These are phyloP conservation scores for Tubosaeta sp. DNA, from an alignment of 768 basidiomycete genomes.

Conservation along the genomic window DNA sequence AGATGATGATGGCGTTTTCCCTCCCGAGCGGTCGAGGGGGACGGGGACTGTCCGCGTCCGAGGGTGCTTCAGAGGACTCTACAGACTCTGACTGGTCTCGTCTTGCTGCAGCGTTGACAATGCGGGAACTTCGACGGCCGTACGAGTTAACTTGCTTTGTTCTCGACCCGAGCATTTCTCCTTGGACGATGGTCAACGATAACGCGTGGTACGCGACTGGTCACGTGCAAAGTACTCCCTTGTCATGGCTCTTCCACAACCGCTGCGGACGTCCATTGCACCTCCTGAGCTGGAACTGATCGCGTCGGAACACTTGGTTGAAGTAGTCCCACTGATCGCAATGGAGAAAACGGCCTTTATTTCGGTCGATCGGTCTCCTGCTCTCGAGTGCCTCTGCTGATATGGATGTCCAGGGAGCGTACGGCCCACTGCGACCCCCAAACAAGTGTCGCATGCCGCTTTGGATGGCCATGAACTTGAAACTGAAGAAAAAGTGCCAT, in stretches of 20 bases:
- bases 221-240: conserved; percentile 17
- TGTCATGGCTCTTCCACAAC: conserved; percentile 72
- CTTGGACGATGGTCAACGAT: background rate
- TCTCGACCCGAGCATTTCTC: conserved; percentile 44
- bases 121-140: conserved; percentile 57
- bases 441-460: conserved; percentile 81
- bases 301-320: conserved; percentile 78
- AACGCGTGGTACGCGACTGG: conserved; percentile 11
- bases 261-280: conserved; percentile 66
- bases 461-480: conserved; percentile 94
- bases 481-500: conserved; percentile 91
- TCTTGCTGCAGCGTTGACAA: conserved; percentile 45
- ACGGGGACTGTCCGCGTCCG: conserved; percentile 33
- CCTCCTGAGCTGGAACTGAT: conserved; percentile 87
- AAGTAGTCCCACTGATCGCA: conserved; percentile 82
- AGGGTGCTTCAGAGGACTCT: conserved; percentile 31
- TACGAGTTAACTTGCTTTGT: conserved; percentile 67
- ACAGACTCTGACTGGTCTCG: conserved; percentile 19
- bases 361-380: conserved; percentile 50
- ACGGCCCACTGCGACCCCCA: conserved; percentile 90
- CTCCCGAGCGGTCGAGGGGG: conserved; percentile 8
- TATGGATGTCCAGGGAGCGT: conserved; percentile 62
- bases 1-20: conserved; percentile 24
- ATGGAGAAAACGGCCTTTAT: conserved; percentile 93
- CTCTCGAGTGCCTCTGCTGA: conserved; percentile 8